phyloP scores from a whole-genome alignment of 176 grass and related monocot genomes.

The Luzula sylvatica region DNA sequence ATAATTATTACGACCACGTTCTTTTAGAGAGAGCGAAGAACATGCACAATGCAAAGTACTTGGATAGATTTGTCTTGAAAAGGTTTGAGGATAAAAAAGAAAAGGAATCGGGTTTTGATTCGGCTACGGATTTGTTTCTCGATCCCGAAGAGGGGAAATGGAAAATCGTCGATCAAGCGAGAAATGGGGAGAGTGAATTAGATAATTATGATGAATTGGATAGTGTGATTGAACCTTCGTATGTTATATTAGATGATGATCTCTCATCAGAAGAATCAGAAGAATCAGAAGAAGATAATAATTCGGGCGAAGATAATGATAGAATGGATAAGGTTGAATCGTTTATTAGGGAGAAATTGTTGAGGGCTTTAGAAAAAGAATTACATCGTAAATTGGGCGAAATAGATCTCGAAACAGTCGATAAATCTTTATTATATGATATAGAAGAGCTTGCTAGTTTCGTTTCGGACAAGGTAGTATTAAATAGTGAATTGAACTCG shows the following conservation, averaged over 20 bases:
- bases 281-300: constrained; percentile 21
- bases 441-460: constrained; percentile 42
- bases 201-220: constrained; percentile 16
- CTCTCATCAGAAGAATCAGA: neutral
- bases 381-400: constrained; percentile 60
- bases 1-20: constrained; percentile 31
- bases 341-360: constrained; percentile 51
- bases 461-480: constrained; percentile 44
- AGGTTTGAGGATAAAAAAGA: constrained; percentile 36
- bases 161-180: constrained; percentile 64
- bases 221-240: constrained; percentile 37
- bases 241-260: constrained; percentile 33
- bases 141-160: constrained; percentile 84
- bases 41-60: constrained; percentile 44
- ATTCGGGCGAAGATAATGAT: constrained; percentile 25
- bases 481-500: constrained; percentile 46
- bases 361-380: constrained; percentile 60
- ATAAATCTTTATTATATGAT: constrained; percentile 42
- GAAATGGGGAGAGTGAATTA: constrained; percentile 21
- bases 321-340: constrained; percentile 32
- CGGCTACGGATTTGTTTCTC: constrained; percentile 52
- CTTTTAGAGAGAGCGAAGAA: constrained; percentile 24
- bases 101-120: constrained; percentile 4
- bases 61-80: constrained; percentile 43
- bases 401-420: constrained; percentile 34